Evolutionary conservation across 2,329 filamentous ascomycete genomes (phyloP), one percentile per base, ranked within the genome.

Genomic region (Phoma sp.): DNA sequence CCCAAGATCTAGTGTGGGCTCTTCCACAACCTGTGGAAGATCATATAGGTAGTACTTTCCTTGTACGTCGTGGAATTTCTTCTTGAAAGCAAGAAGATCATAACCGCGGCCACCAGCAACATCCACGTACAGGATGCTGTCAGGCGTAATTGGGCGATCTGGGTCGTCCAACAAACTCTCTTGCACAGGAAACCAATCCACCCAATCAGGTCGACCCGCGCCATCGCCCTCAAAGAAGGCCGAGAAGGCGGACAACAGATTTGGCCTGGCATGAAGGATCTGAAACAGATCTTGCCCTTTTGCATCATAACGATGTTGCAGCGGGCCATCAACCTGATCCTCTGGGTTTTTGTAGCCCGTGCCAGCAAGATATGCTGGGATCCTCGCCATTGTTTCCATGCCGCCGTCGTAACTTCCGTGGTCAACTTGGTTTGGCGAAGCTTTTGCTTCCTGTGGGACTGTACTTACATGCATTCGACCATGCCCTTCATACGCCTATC

Each of bases 301-400:
- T 33, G 27, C 24, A n/a, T 50, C 30, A 27, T 35, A 40, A 4
- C 52, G 32, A 29, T 59, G 58, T 43, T 69, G 66, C 40, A 68
- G 62, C 6, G 64, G 49, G 7, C 66, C 65, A 37, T 66, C 52
- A 8, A 35, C 41, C 13, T 62, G 58, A 43, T 69, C 62, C 3
- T 52, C 42, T 1, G 62, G 61, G 37, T 62, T 66, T 40, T 56
- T 56, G 52, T 69, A 68, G 23, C 45, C 52, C 7, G 40, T 68
- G 40, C 60, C 46, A 4, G 50, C 41, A 6, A 69, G 62, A 32
- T 60, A 70, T n/a, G 44, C 50, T 1, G 65, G 66, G 29, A 64
- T 53, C 42, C 55, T 62, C 4, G 35, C 47, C 41, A 51, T 47
- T 3, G 27, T 37, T 13, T 40, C 43, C 36, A 46, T 40, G 6